Base-by-base conservation (phyloP, 176 grass and related monocot species). In the Zoysia pacifica region DNA sequence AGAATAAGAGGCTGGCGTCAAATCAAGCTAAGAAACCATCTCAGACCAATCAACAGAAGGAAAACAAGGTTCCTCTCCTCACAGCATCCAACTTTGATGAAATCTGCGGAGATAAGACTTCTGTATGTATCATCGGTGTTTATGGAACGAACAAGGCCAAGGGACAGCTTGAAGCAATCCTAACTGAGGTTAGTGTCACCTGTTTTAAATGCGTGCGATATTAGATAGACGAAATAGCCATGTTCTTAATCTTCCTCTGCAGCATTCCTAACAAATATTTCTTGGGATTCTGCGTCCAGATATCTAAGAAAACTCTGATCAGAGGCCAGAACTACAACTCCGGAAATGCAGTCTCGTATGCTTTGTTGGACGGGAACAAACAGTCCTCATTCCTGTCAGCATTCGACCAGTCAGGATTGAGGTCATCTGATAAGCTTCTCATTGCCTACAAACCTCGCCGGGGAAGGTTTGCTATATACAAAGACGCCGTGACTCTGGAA, bases 221-320 rank as follows among this genome's bases (percentile, higher is more conserved):
- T 2, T 70, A 63, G 18, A 73, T 11, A 28, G 73, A 19, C 69
- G 13, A 47, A 15, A 13, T 2, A 75, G 1, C 4, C 4, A 5
- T 9, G 41, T 20, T 55, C 4, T 64, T 79, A 16, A n/a, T 75
- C 18, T 54, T 67, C 2, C 35, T 7, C 45, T 5, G 81, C 49
- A 9, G 41, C 9, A 51, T 37, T 55, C 6, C 48, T 84, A 81
- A 89, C 72, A 43, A 44, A 15, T 19, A 6, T 8, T 36, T 62
- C 54, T 80, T 52, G 37, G 70, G 45, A 67, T 86, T 88, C 35
- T 56, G 28, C n/a, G 49, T 83, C 11, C 85, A 99, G 96, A 80
- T 99, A 69, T 95, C 92, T 82, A 80, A 91, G 74, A 99, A 95
- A 76, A 91, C 96, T 41, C 45, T 99, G 62, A 81, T 91, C 28